A percentile compares a stretch with the other conserved stretches of the same genome.
These are phyloP conservation scores for Hansenula anomala DNA, from an alignment of 1,139 yeast species.

Conservation along the genomic window DNA sequence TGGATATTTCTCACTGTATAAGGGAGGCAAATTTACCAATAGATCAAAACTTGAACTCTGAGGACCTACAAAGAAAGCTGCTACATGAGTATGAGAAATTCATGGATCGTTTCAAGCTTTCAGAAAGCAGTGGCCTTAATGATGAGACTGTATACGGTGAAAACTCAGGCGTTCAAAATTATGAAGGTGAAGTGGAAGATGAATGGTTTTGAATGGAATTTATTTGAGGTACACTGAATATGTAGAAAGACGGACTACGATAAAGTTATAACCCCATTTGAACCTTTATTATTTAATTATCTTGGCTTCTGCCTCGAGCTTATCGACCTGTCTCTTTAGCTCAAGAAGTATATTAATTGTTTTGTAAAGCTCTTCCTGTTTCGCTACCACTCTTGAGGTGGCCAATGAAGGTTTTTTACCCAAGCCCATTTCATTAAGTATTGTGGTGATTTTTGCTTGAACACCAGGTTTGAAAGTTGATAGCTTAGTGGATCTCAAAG, in stretches of 20 bases:
- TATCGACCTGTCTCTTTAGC: constrained; percentile 82
- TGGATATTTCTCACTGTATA: not conserved
- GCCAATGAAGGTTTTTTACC: constrained; percentile 85
- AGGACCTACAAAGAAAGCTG: not conserved
- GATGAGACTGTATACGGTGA: too few relatives aligned
- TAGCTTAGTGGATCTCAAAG: constrained; percentile 66
- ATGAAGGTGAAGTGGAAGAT: too few relatives aligned
- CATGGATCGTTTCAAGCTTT: too few relatives aligned
- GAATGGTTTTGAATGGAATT: too few relatives aligned
- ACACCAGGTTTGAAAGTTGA: constrained; percentile 63
- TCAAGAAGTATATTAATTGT: constrained; percentile 74
- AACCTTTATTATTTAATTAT: constrained; percentile 34
- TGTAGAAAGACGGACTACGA: too few relatives aligned
- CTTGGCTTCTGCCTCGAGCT: constrained; percentile 73
- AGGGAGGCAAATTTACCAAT: not conserved
- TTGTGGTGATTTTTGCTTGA: constrained; percentile 69
- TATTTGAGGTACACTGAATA: too few relatives aligned
- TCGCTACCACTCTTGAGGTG: constrained; percentile 72
- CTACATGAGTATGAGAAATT: not conserved
- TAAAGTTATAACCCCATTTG: too few relatives aligned
- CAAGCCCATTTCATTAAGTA: constrained; percentile 73
- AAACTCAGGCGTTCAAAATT: too few relatives aligned
- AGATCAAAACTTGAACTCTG: too few relatives aligned
- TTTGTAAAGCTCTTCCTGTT: constrained; percentile 73
- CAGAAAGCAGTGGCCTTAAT: too few relatives aligned